Conservation (phyloP, 2,329 filamentous ascomycete species). For the Simplicillium aogashimaense region DNA sequence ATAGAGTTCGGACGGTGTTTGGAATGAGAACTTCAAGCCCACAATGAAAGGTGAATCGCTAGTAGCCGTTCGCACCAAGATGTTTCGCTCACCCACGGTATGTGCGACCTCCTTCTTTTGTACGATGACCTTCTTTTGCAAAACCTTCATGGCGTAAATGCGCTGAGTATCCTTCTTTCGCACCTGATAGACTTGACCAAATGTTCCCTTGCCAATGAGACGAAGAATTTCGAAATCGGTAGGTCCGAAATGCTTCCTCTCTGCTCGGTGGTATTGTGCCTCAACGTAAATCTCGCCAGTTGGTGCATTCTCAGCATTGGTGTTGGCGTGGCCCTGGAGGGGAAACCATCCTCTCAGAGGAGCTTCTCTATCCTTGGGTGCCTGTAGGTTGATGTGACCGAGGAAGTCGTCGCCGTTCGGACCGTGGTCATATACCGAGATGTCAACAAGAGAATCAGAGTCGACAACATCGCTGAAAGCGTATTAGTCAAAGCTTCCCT, state of each 20-base stretch:
- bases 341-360: slow-evolving; percentile 79
- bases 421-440: slow-evolving; percentile 84
- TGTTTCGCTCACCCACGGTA: slow-evolving; percentile 93
- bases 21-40: slow-evolving; percentile 96
- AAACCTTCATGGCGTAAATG: slow-evolving; percentile 98
- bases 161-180: slow-evolving; percentile 92
- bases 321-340: slow-evolving; percentile 66
- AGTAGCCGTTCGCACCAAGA: slow-evolving; percentile 90
- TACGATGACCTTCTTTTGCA: slow-evolving; percentile 99
- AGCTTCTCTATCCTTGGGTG: slow-evolving; percentile 53
- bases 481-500: slow-evolving; percentile 3
- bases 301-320: slow-evolving; percentile 57
- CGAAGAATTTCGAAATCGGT: slow-evolving; percentile 94
- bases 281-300: slow-evolving; percentile 87
- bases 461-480: slow-evolving; percentile 75
- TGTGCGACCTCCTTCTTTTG: slow-evolving; percentile 99
- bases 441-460: slow-evolving; percentile 78
- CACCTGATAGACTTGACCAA: slow-evolving; percentile 97
- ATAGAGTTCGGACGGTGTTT: slow-evolving; percentile 92
- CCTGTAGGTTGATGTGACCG: slow-evolving; percentile 78
- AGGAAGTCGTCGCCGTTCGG: slow-evolving; percentile 80
- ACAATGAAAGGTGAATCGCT: slow-evolving; percentile 97
- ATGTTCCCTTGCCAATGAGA: slow-evolving; percentile 95
- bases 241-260: slow-evolving; percentile 86
- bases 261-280: slow-evolving; percentile 74